A percentile compares a stretch with the other conserved stretches of the same genome.
These are phyloP conservation scores for Eucommia ulmoides DNA, from an alignment of 257 asterid genomes.

Conservation along the genomic window DNA sequence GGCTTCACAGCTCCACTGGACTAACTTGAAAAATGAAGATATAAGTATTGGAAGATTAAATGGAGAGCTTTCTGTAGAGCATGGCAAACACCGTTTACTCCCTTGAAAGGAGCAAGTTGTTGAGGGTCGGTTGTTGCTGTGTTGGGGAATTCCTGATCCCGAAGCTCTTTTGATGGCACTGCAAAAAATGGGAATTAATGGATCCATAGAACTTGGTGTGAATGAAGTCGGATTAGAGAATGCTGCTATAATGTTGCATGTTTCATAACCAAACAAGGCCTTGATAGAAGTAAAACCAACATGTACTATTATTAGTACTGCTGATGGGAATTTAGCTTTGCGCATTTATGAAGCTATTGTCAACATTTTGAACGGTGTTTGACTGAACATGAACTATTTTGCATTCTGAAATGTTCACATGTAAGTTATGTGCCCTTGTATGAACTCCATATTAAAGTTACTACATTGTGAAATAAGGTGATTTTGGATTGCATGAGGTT, in stretches of 20 bases:
- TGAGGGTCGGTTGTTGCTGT: slow-evolving; percentile 27
- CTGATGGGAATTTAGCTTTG: slow-evolving; percentile 30
- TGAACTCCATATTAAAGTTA: no score
- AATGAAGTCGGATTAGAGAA: slow-evolving; percentile 16
- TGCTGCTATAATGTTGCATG: slow-evolving; percentile 21
- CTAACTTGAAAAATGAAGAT: no score
- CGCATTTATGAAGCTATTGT: slow-evolving; percentile 33
- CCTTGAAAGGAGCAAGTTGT: no score
- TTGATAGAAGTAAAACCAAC: slow-evolving; percentile 27
- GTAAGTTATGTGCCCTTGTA: no score
- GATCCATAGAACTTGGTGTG: slow-evolving; percentile 18
- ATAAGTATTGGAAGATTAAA: no score
- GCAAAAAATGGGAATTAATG: slow-evolving; percentile 31
- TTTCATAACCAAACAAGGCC: slow-evolving; percentile 39
- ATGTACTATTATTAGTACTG: slow-evolving; percentile 29
- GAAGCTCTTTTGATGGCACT: slow-evolving; percentile 20
- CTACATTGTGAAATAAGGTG: no score
- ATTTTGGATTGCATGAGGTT: no score
- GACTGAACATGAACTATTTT: no score
- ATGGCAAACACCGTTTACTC: no score
- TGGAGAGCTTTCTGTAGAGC: no score
- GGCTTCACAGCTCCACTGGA: no score
- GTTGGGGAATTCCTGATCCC: slow-evolving; percentile 34
- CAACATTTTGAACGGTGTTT: slow-evolving; percentile 23
- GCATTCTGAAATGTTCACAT: no score